Base-by-base conservation (phyloP, 2,329 filamentous ascomycete genomes). In the Berkeleyomyces basicola region DNA sequence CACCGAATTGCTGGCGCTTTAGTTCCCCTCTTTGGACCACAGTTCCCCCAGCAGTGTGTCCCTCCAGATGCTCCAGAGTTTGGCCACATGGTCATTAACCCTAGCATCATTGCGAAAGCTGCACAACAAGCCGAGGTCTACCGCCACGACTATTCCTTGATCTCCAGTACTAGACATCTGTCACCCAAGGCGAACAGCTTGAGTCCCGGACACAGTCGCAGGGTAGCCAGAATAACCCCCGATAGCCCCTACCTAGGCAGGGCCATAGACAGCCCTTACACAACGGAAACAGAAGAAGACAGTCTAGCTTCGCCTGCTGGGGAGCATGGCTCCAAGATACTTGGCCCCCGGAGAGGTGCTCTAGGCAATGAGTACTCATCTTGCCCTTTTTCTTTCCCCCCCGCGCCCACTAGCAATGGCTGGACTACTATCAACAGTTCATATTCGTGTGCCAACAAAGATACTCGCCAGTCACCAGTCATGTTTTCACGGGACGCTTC, bases 1-100 rank as follows among this genome's bases (percentile, higher is more conserved):
- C 84, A 85, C 71, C 76, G 81, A 43, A 95, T 99, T 66, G 85
- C 92, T 11, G 85, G 85, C 64, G 91, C 88, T 0, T 76, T 99
- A 62, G 93, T 93, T 7, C 93, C 93, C 4, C 79, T 99, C 65
- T 99, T 99, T 71, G 93, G 93, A 0, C 81, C 84, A 10, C 80
- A 83, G 47, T 99, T 99, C 71, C 85, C 89, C 2, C 77, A 78
- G 2, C 74, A 83, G 55, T 99, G 93, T 71, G 75, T 86, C 11
- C 78, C 74, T 0, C 83, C 84, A 1, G 77, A 80, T n/a, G 77
- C 84, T 43, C 74, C 80, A n/a, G 78, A 79, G 11, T 89, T 83
- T 70, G 81, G 78, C 9, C 78, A 79, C 57, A 88, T 89, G 85
- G 73, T 79, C 31, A 89, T 91, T 68, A 78, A 81, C 62, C 75